Percentiles rank a stretch among this genome's conserved stretches.
Evolutionary conservation across 2,329 filamentous ascomycete genomes (phyloP).

Genomic region (Metarhizium album): DNA sequence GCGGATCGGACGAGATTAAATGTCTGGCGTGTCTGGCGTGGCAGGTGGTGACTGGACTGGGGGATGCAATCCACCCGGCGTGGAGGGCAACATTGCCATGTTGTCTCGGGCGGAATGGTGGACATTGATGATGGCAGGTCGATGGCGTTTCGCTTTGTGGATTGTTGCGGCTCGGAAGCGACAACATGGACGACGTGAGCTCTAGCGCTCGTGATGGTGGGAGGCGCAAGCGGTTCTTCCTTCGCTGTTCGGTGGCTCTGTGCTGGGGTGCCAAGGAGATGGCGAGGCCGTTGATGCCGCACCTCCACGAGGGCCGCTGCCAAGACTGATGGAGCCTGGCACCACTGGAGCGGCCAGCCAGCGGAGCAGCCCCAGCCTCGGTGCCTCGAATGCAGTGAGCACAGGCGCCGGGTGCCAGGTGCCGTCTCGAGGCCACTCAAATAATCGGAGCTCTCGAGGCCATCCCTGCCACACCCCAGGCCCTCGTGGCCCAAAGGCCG

Average conservation of each 20-base stretch:
- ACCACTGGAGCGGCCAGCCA: no score
- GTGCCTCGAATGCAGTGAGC: no score
- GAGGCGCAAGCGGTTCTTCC: not conserved
- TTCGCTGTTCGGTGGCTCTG: not conserved
- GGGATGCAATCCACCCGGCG: not conserved
- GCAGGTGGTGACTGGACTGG: no score
- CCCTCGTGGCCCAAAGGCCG: slow-evolving; percentile 3
- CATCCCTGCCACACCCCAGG: slow-evolving; percentile 4
- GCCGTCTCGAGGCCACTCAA: not conserved
- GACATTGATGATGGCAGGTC: not conserved
- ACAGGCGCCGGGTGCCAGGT: not conserved
- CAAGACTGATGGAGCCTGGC: slow-evolving; percentile 1
- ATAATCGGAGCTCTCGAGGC: not conserved
- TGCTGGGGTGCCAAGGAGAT: no score
- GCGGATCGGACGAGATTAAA: no score
- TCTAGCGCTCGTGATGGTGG: not conserved
- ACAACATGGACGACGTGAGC: not conserved
- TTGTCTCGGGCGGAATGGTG: not conserved
- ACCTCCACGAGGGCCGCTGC: not conserved
- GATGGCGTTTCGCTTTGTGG: not conserved
- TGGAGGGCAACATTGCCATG: not conserved
- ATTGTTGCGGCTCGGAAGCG: not conserved
- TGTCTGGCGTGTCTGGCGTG: no score
- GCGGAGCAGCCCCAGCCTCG: no score
- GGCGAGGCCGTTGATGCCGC: slow-evolving; percentile 3